phyloP scores from a whole-genome alignment of 2,329 filamentous ascomycete species.

The Trichoderma breve region DNA sequence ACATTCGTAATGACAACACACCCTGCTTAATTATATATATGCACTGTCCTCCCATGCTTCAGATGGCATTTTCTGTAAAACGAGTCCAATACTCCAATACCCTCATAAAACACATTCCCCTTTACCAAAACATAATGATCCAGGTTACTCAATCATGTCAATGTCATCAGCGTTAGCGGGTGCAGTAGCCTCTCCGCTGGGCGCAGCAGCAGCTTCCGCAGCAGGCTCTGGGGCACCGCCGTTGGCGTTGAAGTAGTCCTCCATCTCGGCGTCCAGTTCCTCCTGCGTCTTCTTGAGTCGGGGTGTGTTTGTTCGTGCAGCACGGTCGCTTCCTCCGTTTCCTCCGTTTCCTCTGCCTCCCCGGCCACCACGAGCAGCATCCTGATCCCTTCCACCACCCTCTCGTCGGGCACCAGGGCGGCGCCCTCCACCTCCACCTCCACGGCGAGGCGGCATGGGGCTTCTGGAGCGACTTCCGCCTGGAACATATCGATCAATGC shows the following conservation, averaged over 20 bases:
- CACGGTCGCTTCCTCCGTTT: conserved; percentile 33
- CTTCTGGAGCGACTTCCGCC: conserved; percentile 58
- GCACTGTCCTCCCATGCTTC: conserved; percentile 8
- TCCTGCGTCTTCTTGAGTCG: conserved; percentile 83
- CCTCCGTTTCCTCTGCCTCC: conserved; percentile 27
- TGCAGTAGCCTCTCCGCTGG: conserved; percentile 34
- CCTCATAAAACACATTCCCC: conserved; percentile 27
- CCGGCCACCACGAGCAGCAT: conserved; percentile 37
- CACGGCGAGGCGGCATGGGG: conserved; percentile 54
- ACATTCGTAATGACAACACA: conserved; percentile 11
- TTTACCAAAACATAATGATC: conserved; percentile 9
- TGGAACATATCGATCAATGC: conserved; percentile 79
- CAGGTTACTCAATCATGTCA: conserved; percentile 65
- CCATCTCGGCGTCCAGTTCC: conserved; percentile 95
- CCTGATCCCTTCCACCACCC: conserved; percentile 29
- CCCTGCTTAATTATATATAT: conserved; percentile 15
- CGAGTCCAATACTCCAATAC: conserved; percentile 3
- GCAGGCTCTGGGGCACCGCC: conserved; percentile 28
- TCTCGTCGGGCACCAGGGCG: conserved; percentile 52
- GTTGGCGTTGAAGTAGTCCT: conserved; percentile 73
- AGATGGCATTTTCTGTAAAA: conserved; percentile 11
- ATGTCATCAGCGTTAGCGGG: conserved; percentile 52
- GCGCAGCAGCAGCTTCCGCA: conserved; percentile 29
- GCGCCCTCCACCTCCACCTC: conserved; percentile 39
- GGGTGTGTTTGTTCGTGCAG: conserved; percentile 56